Base-by-base conservation (phyloP, 176 grass and related monocot genomes). In the Themeda triandra region DNA sequence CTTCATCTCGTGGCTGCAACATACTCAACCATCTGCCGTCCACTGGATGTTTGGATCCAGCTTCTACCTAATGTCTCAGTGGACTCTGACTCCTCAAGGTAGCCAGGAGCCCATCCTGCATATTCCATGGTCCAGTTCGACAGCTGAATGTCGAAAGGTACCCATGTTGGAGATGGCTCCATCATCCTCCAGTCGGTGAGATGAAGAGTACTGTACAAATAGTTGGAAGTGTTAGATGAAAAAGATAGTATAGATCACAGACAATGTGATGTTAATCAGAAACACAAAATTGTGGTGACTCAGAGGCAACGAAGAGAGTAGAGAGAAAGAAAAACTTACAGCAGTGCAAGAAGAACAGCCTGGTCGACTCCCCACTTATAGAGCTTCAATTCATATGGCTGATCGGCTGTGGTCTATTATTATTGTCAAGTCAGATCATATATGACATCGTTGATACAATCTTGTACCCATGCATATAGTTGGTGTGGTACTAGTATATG, bases 191-290 rank as follows among this genome's bases (percentile, higher is more conserved):
- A 33, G 15, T 66, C 64, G 19, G 7, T 30, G 6, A 65, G 27
- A 27, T 65, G 28, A 65, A 65, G 6, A n/a, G 30, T 9, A 21
- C 31, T 66, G 31, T 33, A 35, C 28, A 33, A 66, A 19, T 19
- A 66, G 3, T 0, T 33, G 0, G 30, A 4, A 10, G 1, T 28
- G 11, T 28, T 28, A 27, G 0, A 27, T 27, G 6, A 27, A n/a
- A n/a, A n/a, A n/a, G n/a, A n/a, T n/a, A n/a, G n/a, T n/a, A n/a
- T n/a, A n/a, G n/a, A n/a, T n/a, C n/a, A n/a, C n/a, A n/a, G n/a
- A n/a, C n/a, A n/a, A 27, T 62, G n/a, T 13, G 0, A 27, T 62
- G 59, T 12, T 27, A 13, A 62, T 62, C 1, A 5, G 9, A 25
- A 10, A 62, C 25, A 63, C 59, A 63, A 5, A 27, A 25, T 27